Base-by-base conservation (phyloP, 2,329 filamentous ascomycete species). In the Botrytis fragariae region DNA sequence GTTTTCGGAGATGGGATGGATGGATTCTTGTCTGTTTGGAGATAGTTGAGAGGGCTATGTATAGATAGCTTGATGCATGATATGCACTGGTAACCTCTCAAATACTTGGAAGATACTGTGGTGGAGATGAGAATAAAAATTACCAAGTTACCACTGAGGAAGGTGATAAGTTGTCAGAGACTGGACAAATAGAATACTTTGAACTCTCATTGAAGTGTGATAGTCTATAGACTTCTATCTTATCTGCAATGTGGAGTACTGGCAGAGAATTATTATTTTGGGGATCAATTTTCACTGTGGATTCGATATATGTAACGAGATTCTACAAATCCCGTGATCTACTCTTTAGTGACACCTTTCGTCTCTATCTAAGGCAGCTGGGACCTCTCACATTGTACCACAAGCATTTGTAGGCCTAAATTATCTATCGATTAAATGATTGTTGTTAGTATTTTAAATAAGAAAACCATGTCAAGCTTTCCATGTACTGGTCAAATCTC, bases 121-220 rank as follows among this genome's bases (percentile, higher is more conserved):
- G n/a, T n/a, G n/a, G n/a, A n/a, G n/a, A n/a, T n/a, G n/a, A n/a
- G n/a, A n/a, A n/a, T n/a, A n/a, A n/a, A n/a, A n/a, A n/a, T n/a
- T n/a, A n/a, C n/a, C n/a, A n/a, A n/a, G n/a, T n/a, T n/a, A n/a
- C n/a, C n/a, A n/a, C n/a, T n/a, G n/a, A 51, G 25, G n/a, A 45
- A 45, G 8, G 39, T 39, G 7, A 8, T 45, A 18, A 7, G 1
- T 7, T 45, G 1, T 14, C 10, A n/a, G 10, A 25, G 25, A 7
- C 1, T 16, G 4, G 12, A 14, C n/a, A 3, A 7, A 25, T 6
- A 51, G 5, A n/a, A 3, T n/a, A 1, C 10, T 3, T n/a, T 14
- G 10, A 6, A 22, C 14, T 51, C 3, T 1, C 0, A 2, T 1
- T 6, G 3, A 4, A 14, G 22, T n/a, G 25, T n/a, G 25, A 14